Conservation (phyloP, 441 rosid species). For the Viola pubescens region DNA sequence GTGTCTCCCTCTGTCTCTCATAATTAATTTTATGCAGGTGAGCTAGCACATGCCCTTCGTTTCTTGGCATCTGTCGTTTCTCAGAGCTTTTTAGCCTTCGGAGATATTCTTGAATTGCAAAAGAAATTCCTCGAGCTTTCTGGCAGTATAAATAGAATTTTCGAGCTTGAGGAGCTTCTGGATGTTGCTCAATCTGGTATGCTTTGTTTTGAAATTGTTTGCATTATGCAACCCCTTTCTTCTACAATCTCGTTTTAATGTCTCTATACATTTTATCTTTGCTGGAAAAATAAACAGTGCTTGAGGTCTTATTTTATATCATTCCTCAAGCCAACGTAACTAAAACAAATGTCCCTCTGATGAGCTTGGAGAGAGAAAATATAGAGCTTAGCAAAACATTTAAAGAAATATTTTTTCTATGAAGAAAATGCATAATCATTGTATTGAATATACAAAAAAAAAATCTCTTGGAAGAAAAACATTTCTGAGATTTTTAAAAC, state of each 20-base stretch:
- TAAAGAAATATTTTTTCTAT: no score
- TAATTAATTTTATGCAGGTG: conserved; percentile 49
- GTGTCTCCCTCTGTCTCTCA: conserved; percentile 10
- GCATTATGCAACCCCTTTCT: neutral
- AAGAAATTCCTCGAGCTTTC: conserved; percentile 92
- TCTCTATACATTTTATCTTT: neutral
- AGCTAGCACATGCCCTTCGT: conserved; percentile 95
- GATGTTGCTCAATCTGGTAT: conserved; percentile 83
- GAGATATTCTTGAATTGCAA: conserved; percentile 91
- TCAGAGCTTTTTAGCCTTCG: conserved; percentile 98
- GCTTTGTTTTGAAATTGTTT: conserved; percentile 14
- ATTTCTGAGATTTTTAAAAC: no score
- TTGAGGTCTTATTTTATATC: neutral
- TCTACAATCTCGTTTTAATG: neutral
- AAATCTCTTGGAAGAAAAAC: no score
- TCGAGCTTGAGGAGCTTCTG: conserved; percentile 95
- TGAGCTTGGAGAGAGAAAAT: no score
- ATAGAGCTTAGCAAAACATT: no score
- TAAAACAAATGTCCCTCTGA: no score
- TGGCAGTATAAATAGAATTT: conserved; percentile 85
- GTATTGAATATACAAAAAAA: no score
- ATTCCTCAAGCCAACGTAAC: neutral
- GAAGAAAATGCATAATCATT: no score
- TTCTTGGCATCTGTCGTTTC: conserved; percentile 98
- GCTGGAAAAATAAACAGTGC: no score